Base-by-base conservation (phyloP, 2,329 filamentous ascomycete genomes). In the Elsinoe australis region DNA sequence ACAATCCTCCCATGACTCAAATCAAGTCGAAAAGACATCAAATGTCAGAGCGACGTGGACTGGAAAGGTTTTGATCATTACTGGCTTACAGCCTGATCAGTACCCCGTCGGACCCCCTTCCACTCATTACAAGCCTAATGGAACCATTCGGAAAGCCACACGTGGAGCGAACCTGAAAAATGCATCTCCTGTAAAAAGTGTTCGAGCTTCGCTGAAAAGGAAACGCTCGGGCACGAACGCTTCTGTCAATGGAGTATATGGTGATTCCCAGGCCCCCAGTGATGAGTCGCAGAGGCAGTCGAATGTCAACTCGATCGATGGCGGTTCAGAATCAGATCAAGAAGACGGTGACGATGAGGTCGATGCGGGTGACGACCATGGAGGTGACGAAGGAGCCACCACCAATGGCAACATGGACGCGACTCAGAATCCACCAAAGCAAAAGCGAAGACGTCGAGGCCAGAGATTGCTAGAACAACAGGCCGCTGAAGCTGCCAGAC, bases 401-500 rank as follows among this genome's bases (percentile, higher is more conserved):
- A 15, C 19, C 19, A 18, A 33, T n/a, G n/a, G n/a, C n/a, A n/a
- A n/a, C n/a, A n/a, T n/a, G n/a, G n/a, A n/a, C n/a, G n/a, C n/a
- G 8, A 19, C 14, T 9, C 12, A 41, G 19, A 14, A 12, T 8
- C 21, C 34, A 14, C 3, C 33, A 5, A 36, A 36, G 18, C 45
- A 18, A 7, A 48, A 48, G 21, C n/a, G 45, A 21, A 15, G 45
- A 28, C 32, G 45, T 8, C 32, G 45, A 6, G 45, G 45, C 18
- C 32, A 48, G 18, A n/a, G 34, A 21, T 15, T 48, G 10, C 45
- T 48, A 3, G 45, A 48, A 19, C 45, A 48, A 38, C n/a, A n/a
- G n/a, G 24, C 32, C 14, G 32, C 26, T 6, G 45, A 34, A 14
- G 24, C 24, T 5, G 54, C 59, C 4, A 58, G 59, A 44, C 54